A percentile compares a stretch with the other conserved stretches of the same genome.
Conservation (phyloP, 352 stramenopile genomes). For the Pythium myriotylum region DNA sequence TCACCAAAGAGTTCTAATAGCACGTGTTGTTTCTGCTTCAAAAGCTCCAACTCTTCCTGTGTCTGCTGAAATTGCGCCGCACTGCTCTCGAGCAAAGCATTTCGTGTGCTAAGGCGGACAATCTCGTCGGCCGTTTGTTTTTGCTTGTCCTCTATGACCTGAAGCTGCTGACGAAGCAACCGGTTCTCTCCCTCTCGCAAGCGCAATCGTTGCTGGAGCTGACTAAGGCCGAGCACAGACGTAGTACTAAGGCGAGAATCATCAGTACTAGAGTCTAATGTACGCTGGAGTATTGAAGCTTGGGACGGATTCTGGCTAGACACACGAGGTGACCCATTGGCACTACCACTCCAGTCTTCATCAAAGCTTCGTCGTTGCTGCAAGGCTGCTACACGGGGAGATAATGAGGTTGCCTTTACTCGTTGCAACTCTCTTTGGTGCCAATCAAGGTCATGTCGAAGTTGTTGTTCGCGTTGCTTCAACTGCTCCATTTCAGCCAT, state of each 20-base stretch:
- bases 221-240: slow-evolving; percentile 71
- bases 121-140: slow-evolving; percentile 76
- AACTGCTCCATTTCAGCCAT: slow-evolving; percentile 45
- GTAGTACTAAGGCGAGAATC: slow-evolving; percentile 40
- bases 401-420: slow-evolving; percentile 36
- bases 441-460: slow-evolving; percentile 65
- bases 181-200: slow-evolving; percentile 76
- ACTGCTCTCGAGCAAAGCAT: slow-evolving; percentile 68
- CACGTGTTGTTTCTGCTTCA: slow-evolving; percentile 81
- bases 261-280: slow-evolving; percentile 41
- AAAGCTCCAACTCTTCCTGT: slow-evolving; percentile 48
- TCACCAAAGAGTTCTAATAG: slow-evolving; percentile 84
- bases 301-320: slow-evolving; percentile 26
- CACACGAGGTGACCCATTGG: slow-evolving; percentile 14
- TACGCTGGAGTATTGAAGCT: slow-evolving; percentile 64
- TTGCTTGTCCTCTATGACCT: slow-evolving; percentile 61
- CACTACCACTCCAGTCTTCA: slow-evolving; percentile 18
- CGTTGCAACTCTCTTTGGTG: slow-evolving; percentile 58
- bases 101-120: slow-evolving; percentile 70
- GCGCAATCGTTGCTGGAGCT: slow-evolving; percentile 74
- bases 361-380: slow-evolving; percentile 27
- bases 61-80: slow-evolving; percentile 51
- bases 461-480: slow-evolving; percentile 44
- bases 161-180: slow-evolving; percentile 73
- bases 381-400: slow-evolving; percentile 12